Conservation (phyloP, 140 eudicot genomes). For the Flaveria floridana region DNA sequence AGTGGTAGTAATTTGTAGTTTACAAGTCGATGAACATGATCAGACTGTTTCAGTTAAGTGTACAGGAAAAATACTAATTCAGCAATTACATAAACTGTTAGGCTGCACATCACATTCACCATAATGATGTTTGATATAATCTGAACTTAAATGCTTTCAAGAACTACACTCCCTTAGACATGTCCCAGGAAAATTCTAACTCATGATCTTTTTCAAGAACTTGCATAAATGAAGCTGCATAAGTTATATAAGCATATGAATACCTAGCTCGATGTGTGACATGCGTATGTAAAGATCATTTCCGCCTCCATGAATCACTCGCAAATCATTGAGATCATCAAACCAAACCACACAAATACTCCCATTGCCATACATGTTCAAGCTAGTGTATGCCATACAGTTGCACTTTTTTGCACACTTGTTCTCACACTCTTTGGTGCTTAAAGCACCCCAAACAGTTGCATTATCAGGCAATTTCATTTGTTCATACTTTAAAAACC, state of each 20-base stretch:
- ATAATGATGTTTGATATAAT: not conserved
- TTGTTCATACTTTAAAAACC: constrained; percentile 44
- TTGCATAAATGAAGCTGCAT: not conserved
- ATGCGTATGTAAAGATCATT: constrained; percentile 52
- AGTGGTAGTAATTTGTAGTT: not conserved
- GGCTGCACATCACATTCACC: not conserved
- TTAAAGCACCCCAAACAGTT: constrained; percentile 41
- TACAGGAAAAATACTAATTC: not conserved
- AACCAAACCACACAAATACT: constrained; percentile 50
- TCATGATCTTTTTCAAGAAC: not conserved
- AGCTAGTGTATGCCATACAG: constrained; percentile 50
- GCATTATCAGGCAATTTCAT: constrained; percentile 54
- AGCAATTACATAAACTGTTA: not conserved
- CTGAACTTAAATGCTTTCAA: not conserved
- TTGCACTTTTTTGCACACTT: constrained; percentile 40
- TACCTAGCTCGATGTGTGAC: constrained; percentile 48
- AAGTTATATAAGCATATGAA: not conserved
- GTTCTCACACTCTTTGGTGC: constrained; percentile 37
- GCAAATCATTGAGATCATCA: constrained; percentile 37
- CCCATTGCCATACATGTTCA: constrained; percentile 54
- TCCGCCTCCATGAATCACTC: constrained; percentile 38
- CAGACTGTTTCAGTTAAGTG: not conserved
- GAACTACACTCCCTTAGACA: constrained; percentile 1
- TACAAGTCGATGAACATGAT: not conserved
- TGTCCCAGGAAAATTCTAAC: constrained; percentile 2